Base-by-base conservation (phyloP, 768 basidiomycete genomes). In the Phaffia tasmanica region DNA sequence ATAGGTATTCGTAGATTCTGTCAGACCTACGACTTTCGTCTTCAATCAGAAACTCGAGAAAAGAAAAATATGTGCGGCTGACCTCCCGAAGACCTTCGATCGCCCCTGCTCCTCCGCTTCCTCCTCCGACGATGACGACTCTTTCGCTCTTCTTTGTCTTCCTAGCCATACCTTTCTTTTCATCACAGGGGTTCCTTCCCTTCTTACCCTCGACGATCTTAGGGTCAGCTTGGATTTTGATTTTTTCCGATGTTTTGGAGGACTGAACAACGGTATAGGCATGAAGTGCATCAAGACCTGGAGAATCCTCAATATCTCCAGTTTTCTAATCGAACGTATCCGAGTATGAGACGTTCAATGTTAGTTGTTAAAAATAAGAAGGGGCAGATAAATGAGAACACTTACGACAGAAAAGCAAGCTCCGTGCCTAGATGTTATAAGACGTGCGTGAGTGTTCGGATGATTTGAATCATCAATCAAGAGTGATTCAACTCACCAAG, bases 41-140 rank as follows among this genome's bases (percentile, higher is more conserved):
- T n/a, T 14, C 23, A 15, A 3, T 42, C 21, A 29, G 42, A 23
- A 35, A 48, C 15, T 64, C 21, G 6, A 21, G 18, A 47, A 51
- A 19, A 11, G 35, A 42, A 42, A 4, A 42, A 42, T 42, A 5
- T 11, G 4, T 42, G 6, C 4, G 35, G 70, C 79, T 58, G 63
- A 87, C 88, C 83, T 89, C 86, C 70, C 89, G 79, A 72, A 94
- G 77, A 74, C 88, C 86, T 75, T 91, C 88, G 55, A 90, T 80
- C 6, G 84, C 81, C 65, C 87, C 82, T 73, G 88, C 84, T 14
- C 85, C 83, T 42, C 85, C 89, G 29, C 86, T 82, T 11, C 91
- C 91, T 47, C 91, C 91, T 49, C 91, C 91, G 23, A 92, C 81
- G 63, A 93, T 87, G 50, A 93, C 83, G 25, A 90, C 84, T 25